Conservation (phyloP, 169 alveolate species). For the Plasmodium malariae region DNA sequence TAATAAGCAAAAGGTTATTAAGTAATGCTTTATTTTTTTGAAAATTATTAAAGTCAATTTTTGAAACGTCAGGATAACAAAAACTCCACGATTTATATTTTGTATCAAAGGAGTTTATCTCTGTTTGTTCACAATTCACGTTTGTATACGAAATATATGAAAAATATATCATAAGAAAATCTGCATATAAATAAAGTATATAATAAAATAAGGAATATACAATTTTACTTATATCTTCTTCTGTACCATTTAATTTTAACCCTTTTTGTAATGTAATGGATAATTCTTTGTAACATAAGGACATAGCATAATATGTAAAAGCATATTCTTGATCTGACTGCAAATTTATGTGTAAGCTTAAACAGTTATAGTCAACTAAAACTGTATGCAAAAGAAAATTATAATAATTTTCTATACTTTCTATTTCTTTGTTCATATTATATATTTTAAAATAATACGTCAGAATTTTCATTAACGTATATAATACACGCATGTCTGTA, state of each 20-base stretch:
- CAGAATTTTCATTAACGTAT: conserved; percentile 53
- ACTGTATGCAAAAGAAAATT: conserved; percentile 49
- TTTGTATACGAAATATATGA: conserved; percentile 51
- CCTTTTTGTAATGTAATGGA: conserved; percentile 20
- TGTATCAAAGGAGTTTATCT: conserved; percentile 33
- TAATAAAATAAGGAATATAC: conserved; percentile 55
- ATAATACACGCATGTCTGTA: conserved; percentile 47
- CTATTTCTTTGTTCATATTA: conserved; percentile 58
- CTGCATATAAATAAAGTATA: conserved; percentile 50
- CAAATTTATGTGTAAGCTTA: conserved; percentile 58
- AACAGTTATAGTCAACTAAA: conserved; percentile 53
- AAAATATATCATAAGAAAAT: conserved; percentile 69
- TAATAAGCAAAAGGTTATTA: conserved; percentile 21
- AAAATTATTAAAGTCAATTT: conserved; percentile 48
- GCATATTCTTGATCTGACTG: conserved; percentile 63
- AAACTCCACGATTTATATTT: conserved; percentile 48
- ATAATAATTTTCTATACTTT: conserved; percentile 65
- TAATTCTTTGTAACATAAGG: conserved; percentile 65
- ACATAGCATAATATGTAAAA: conserved; percentile 68
- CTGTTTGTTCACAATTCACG: conserved; percentile 28
- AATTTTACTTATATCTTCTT: conserved; percentile 15
- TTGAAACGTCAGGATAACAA: conserved; percentile 41
- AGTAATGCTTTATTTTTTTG: conserved; percentile 55
- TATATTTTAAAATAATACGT: conserved; percentile 27
- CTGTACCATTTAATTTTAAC: conserved; percentile 10